These are phyloP conservation scores for Penicillium simplicissimum DNA, from an alignment of 495 filamentous ascomycete species.

Conservation along the genomic window DNA sequence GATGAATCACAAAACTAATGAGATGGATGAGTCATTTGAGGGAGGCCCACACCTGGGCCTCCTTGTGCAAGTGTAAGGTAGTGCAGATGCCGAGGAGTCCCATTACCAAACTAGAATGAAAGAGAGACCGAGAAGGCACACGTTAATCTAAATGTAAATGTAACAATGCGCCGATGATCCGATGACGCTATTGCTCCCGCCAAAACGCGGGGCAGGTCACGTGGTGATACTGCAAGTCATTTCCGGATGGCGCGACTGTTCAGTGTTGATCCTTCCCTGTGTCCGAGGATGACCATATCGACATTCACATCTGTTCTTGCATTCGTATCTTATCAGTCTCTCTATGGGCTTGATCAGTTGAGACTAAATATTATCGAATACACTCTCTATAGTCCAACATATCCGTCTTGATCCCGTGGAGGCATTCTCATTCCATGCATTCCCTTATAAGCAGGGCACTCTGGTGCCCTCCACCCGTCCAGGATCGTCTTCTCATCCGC, in stretches of 20 bases:
- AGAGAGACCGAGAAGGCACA: neutral
- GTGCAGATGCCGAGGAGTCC: neutral
- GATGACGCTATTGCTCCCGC: slow-evolving; percentile 23
- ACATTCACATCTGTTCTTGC: neutral
- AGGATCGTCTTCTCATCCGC: slow-evolving; percentile 48
- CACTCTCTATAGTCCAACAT: slow-evolving; percentile 30
- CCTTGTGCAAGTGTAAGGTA: neutral
- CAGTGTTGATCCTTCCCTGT: neutral
- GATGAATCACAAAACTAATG: neutral
- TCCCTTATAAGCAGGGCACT: slow-evolving; percentile 60
- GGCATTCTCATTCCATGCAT: slow-evolving; percentile 65
- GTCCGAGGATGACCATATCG: neutral
- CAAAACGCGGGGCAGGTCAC: slow-evolving; percentile 32
- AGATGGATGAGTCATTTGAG: neutral
- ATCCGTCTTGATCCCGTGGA: slow-evolving; percentile 30
- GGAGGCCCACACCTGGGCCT: neutral
- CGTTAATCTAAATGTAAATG: slow-evolving; percentile 15
- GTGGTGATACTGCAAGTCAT: slow-evolving; percentile 19
- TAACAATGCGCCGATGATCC: slow-evolving; percentile 28
- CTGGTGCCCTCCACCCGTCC: slow-evolving; percentile 60
- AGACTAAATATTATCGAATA: neutral
- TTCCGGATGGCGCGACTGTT: neutral
- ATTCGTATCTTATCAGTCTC: neutral
- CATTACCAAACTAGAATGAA: neutral
- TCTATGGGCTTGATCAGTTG: neutral